Evolutionary conservation across 192 early-diverging fungal genomes (phyloP), one percentile per base, ranked within the genome.

Genomic region (Backusella australiensis): DNA sequence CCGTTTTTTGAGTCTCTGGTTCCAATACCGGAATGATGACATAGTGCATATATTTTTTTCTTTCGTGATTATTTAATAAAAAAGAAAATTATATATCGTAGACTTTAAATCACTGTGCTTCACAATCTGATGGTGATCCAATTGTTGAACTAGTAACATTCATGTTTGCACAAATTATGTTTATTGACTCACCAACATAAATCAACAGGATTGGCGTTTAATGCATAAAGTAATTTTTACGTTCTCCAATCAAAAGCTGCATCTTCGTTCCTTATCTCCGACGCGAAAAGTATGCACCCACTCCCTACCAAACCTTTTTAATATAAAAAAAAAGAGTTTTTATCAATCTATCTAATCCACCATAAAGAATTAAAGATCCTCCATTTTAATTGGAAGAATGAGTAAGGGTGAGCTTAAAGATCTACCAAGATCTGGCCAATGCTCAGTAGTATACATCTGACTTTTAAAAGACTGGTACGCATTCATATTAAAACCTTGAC

Each of bases 101-200:
- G 15, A 34, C 21, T 21, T 44, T 29, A 56, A 49, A 35, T 23
- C 15, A 17, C 23, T 38, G 39, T 56, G n/a, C 34, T 26, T 59
- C 72, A 73, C 14, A 34, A 73, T 9, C 23, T 63, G 26, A 63
- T 63, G 56, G 56, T 59, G 53, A 59, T 59, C 53, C 53, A 23
- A 59, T 8, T 59, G 53, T 63, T 12, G 21, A 63, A 63, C 56
- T 63, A 29, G 56, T 63, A 63, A 63, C 56, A 63, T 12, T 63
- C 56, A 63, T 63, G 56, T 63, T 63, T 26, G 4, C 56, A 29
- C 56, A 63, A 26, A 63, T 63, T 63, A 63, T 63, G 23, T 63
- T 26, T 23, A 29, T 63, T 63, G 56, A 63, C 56, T 63, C 56
- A 63, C 56, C 21, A 63, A 63, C 56, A 63, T 63, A 63, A 63